phyloP scores from a whole-genome alignment of 306 rosid species.

The Adenanthera pavonina region DNA sequence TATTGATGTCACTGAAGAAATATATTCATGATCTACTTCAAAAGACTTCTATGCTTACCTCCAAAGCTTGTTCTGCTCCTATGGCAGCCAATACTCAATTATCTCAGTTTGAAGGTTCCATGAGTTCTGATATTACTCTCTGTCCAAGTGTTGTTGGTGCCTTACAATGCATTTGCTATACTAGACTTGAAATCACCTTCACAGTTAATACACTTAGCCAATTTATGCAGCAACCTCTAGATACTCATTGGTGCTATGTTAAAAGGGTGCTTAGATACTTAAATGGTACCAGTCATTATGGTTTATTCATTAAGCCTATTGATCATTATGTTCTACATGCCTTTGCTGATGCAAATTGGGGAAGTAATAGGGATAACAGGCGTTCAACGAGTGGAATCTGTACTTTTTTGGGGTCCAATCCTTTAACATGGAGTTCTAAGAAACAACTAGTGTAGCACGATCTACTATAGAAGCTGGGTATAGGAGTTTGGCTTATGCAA shows the following conservation, averaged over 20 bases:
- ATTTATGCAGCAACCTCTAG: not conserved
- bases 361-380: not conserved
- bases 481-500: not conserved
- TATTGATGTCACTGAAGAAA: not conserved
- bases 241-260: not conserved
- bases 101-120: too few species aligned
- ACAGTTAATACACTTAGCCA: not conserved
- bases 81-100: too few species aligned
- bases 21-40: not conserved
- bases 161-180: too few species aligned
- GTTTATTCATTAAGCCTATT: not conserved
- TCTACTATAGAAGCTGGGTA: not conserved
- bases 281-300: not conserved
- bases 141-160: not conserved
- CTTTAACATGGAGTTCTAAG: not conserved
- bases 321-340: not conserved
- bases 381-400: not conserved
- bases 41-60: not conserved
- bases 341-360: not conserved
- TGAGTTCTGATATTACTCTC: too few species aligned
- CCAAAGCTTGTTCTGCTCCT: not conserved
- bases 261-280: not conserved
- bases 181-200: not conserved
- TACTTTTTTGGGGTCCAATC: not conserved
- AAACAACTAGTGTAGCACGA: not conserved